phyloP scores from a whole-genome alignment of 1,284 basidiomycete species.

The Cryptococcus sp. region DNA sequence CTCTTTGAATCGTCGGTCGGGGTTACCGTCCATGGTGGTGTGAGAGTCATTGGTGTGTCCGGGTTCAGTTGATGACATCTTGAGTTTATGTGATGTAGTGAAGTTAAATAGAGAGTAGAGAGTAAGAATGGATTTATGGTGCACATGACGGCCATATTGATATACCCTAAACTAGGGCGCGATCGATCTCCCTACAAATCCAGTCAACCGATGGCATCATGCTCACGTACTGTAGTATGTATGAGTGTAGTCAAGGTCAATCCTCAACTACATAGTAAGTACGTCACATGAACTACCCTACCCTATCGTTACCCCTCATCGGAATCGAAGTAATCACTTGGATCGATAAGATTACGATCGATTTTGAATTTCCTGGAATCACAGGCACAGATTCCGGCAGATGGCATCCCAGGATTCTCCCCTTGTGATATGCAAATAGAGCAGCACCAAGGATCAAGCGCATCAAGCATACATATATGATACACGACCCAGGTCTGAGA shows the following conservation, averaged over 20 bases:
- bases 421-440: too few species aligned
- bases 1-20: constrained; percentile 44
- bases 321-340: not conserved
- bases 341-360: not conserved
- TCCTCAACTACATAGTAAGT: too few species aligned
- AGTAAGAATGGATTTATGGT: not conserved
- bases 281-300: too few species aligned
- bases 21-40: constrained; percentile 30
- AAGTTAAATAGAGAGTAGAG: not conserved
- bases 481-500: too few species aligned
- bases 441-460: too few species aligned
- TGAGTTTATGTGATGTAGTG: not conserved
- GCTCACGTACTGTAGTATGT: not conserved
- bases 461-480: too few species aligned
- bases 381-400: too few species aligned
- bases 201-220: not conserved
- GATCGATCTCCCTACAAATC: not conserved
- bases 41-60: constrained; percentile 33
- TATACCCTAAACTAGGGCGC: too few species aligned
- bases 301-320: not conserved
- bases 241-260: not conserved
- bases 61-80: constrained; percentile 20
- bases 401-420: too few species aligned
- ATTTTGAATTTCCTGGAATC: not conserved
- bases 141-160: too few species aligned